Percentiles rank a stretch among this genome's conserved stretches.
Evolutionary conservation across 1,284 basidiomycete genomes (phyloP).

Genomic region (Mycena citricolor): DNA sequence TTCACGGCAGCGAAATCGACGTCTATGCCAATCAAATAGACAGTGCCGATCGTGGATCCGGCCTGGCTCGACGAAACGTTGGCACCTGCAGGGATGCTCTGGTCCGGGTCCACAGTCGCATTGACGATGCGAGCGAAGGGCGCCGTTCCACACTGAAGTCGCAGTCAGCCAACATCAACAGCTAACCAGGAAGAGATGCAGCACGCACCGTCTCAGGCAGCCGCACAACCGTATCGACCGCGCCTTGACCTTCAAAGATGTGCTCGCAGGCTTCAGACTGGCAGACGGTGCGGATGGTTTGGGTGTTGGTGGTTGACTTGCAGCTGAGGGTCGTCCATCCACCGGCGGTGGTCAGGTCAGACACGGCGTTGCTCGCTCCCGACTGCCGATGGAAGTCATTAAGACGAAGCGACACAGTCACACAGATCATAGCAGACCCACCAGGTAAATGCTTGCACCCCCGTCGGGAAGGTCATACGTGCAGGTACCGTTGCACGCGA

Average conservation of each 20-base stretch:
- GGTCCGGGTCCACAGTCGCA: constrained; percentile 33
- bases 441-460: constrained; percentile 25
- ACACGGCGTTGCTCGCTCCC: constrained; percentile 34
- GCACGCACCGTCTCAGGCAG: constrained; percentile 36
- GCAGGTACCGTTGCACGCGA: constrained; percentile 15
- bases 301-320: constrained; percentile 28
- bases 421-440: not conserved
- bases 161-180: not conserved
- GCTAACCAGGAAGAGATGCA: not conserved
- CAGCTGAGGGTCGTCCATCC: constrained; percentile 40
- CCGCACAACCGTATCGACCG: constrained; percentile 39
- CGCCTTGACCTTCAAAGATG: constrained; percentile 33
- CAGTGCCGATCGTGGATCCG: constrained; percentile 14
- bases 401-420: not conserved
- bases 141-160: constrained; percentile 35
- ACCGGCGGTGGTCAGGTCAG: constrained; percentile 39
- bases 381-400: constrained; percentile 16
- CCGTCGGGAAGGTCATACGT: constrained; percentile 16
- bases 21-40: constrained; percentile 16
- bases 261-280: constrained; percentile 34
- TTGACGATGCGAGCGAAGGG: constrained; percentile 41
- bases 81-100: constrained; percentile 30
- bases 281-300: constrained; percentile 39
- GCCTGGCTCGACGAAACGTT: not conserved
- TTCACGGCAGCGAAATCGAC: constrained; percentile 10